Percentiles rank a stretch among this genome's conserved stretches.
Evolutionary conservation across 331 rosid genomes (phyloP).

Genomic region (Stylosanthes scabra): DNA sequence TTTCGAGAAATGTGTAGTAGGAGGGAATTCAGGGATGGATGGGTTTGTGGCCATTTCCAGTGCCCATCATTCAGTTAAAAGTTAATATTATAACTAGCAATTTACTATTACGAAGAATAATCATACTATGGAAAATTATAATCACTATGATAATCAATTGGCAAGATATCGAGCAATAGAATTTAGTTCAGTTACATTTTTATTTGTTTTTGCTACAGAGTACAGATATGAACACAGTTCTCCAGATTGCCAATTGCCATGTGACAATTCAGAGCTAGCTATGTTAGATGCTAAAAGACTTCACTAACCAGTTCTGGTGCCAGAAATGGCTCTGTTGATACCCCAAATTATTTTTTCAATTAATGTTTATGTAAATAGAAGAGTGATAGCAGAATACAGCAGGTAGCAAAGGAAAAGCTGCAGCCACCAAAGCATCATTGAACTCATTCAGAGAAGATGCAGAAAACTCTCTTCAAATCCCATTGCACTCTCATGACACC

Average conservation of each 20-base stretch:
- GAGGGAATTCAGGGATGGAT: constrained; percentile 6
- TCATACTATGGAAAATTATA: not conserved
- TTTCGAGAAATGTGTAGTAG: constrained; percentile 3
- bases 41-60: constrained; percentile 9
- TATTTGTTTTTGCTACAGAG: no score
- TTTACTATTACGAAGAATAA: not conserved
- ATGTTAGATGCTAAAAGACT: constrained; percentile 13
- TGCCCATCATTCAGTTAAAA: constrained; percentile 16
- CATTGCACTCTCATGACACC: constrained; percentile 88
- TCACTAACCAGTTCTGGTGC: not conserved
- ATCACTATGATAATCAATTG: not conserved
- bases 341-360: constrained; percentile 3
- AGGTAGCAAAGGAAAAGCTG: constrained; percentile 32
- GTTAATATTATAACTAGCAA: constrained; percentile 7
- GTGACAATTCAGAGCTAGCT: not conserved
- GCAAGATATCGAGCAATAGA: not conserved
- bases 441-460: constrained; percentile 48
- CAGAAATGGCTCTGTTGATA: not conserved
- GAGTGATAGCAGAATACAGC: constrained; percentile 18
- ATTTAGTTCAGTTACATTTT: not conserved
- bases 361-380: constrained; percentile 16
- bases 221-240: not conserved
- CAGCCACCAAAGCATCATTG: constrained; percentile 30
- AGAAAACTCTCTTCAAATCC: constrained; percentile 63
- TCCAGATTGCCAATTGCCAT: not conserved